A percentile compares a stretch with the other conserved stretches of the same genome.
Conservation (phyloP, 169 alveolate genomes). For the Amoebophrya sp. region DNA sequence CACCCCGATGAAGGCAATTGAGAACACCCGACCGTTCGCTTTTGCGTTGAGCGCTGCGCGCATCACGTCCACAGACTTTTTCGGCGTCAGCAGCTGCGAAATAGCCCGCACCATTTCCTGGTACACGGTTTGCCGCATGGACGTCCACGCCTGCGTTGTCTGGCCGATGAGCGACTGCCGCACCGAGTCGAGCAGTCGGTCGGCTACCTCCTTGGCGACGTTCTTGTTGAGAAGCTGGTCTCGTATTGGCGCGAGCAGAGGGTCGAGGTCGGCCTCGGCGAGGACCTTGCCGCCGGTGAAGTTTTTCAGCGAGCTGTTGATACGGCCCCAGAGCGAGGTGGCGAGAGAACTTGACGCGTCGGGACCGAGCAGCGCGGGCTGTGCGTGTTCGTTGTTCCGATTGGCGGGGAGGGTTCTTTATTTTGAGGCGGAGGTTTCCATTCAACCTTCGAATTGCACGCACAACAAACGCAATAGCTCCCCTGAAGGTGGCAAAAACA, state of each 20-base stretch:
- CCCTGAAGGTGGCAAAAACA: no score
- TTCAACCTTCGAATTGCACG: no score
- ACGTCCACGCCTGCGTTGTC: neutral
- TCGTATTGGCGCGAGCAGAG: neutral
- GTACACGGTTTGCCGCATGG: neutral
- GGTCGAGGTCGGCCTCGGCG: neutral
- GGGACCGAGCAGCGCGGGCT: no score
- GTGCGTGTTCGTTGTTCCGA: neutral
- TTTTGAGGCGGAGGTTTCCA: no score
- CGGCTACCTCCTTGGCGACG: neutral
- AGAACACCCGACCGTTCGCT: conserved; percentile 34
- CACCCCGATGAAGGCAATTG: conserved; percentile 71
- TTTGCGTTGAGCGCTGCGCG: conserved; percentile 25
- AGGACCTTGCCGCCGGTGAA: neutral
- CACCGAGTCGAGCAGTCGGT: neutral
- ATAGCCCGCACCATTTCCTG: neutral
- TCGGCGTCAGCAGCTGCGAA: conserved; percentile 36
- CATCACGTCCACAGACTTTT: conserved; percentile 41
- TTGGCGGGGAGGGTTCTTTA: neutral
- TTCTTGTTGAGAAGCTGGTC: neutral
- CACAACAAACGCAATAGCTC: no score
- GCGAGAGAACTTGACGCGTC: no score
- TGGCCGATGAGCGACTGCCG: neutral
- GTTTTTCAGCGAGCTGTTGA: neutral
- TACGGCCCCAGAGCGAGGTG: no score